Base-by-base conservation (phyloP, 768 basidiomycete species). In the Leccinum pellstonianum region DNA sequence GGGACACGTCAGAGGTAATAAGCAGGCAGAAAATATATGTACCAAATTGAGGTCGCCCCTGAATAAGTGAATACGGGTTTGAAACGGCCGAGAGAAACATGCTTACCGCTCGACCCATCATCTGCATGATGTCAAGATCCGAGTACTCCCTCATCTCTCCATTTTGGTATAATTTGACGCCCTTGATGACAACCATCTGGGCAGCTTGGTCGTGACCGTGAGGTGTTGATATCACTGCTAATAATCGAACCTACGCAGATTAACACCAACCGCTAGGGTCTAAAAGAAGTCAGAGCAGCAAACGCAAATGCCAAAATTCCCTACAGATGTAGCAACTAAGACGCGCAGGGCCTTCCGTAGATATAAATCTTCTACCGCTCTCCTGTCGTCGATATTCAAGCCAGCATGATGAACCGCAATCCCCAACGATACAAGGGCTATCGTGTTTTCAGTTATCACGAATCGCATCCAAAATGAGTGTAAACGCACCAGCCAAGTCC, bases 251-350 rank as follows among this genome's bases (percentile, higher is more conserved):
- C 63, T 68, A 93, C 93, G 97, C 56, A 98, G 80, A 70, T 99
- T 98, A 35, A 98, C 93, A 1, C 97, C 96, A 41, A 98, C 94
- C 0, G 97, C 95, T 25, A 99, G 79, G 14, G 96, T 98, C 91
- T 95, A 65, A 2, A 60, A n/a, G 27, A 56, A 38, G 52, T 63
- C 25, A 67, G 65, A 46, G 47, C 3, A 55, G 25, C 23, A 54
- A 47, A 43, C 7, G 50, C 38, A 29, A 5, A 55, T 25, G 12
- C 11, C 15, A 53, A 27, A 21, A 46, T 23, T 15, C 73, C 87
- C 54, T 64, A 94, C 94, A 15, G 93, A 97, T 23, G 92, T 98
- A 8, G 90, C 86, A 23, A 94, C 80, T 3, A 98, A 76, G 33
- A 95, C 76, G 31, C 82, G 82, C 27, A 97, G 73, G 1, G 75